These are phyloP conservation scores for Trypanosoma melophagium DNA, from an alignment of 208 protist species.

Conservation along the genomic window DNA sequence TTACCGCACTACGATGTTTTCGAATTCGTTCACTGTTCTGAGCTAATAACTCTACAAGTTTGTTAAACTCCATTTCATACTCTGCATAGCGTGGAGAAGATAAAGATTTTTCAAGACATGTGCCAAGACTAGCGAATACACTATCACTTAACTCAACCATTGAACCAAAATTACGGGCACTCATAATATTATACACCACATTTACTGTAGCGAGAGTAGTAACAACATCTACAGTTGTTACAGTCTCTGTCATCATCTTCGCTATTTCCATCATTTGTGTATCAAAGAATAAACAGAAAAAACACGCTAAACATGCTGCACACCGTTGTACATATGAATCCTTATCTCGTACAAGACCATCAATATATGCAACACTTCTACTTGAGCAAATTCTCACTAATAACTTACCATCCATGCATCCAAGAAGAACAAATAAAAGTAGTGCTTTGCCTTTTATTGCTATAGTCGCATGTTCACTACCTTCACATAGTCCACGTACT, in stretches of 20 bases:
- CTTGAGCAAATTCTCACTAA: slow-evolving; percentile 45
- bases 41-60: slow-evolving; percentile 59
- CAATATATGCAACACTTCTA: slow-evolving; percentile 48
- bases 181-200: slow-evolving; percentile 62
- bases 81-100: slow-evolving; percentile 54
- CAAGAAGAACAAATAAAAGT: slow-evolving; percentile 63
- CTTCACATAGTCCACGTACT: slow-evolving; percentile 30
- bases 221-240: slow-evolving; percentile 33
- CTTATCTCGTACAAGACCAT: slow-evolving; percentile 56
- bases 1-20: slow-evolving; percentile 50
- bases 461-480: slow-evolving; percentile 41
- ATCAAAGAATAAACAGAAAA: slow-evolving; percentile 57
- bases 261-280: slow-evolving; percentile 57
- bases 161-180: slow-evolving; percentile 40
- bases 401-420: slow-evolving; percentile 48
- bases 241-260: neutral
- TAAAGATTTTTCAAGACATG: slow-evolving; percentile 72
- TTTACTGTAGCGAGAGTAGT: slow-evolving; percentile 44
- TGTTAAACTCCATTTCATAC: slow-evolving; percentile 69
- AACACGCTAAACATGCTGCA: slow-evolving; percentile 33
- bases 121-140: slow-evolving; percentile 56
- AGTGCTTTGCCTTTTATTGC: slow-evolving; percentile 77
- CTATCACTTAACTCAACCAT: slow-evolving; percentile 45
- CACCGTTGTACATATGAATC: slow-evolving; percentile 83
- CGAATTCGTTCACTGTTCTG: slow-evolving; percentile 47